Conservation (phyloP, 164 flowering plant species). For the Magnolia officinalis region DNA sequence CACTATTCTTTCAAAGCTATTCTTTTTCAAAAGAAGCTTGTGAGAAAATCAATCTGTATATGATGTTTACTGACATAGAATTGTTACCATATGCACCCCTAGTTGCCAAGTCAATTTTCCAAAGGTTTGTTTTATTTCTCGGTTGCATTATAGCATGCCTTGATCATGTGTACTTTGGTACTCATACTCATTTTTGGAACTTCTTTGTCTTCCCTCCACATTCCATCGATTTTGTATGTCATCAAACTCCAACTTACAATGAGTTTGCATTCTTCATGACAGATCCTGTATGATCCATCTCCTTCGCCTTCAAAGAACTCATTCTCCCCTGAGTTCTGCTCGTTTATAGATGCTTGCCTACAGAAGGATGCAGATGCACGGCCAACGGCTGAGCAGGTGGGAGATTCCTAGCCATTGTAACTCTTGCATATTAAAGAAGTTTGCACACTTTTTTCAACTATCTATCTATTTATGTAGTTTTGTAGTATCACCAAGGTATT, state of each 20-base stretch:
- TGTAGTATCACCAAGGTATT: not conserved
- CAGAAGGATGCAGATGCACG: slow-evolving; percentile 84
- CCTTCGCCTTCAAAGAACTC: slow-evolving; percentile 67
- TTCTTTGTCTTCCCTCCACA: not conserved
- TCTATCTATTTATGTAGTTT: not conserved
- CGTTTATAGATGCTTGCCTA: slow-evolving; percentile 85
- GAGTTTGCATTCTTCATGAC: slow-evolving; percentile 16
- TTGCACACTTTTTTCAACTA: not conserved
- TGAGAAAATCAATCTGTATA: too few relatives aligned
- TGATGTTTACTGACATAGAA: not conserved
- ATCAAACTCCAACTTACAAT: slow-evolving; percentile 1
- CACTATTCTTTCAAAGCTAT: too few relatives aligned
- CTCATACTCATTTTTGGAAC: too few relatives aligned
- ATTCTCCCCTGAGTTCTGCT: slow-evolving; percentile 88
- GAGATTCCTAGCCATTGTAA: not conserved
- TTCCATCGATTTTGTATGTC: not conserved
- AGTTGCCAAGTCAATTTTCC: not conserved
- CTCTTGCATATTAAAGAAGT: not conserved
- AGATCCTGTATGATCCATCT: slow-evolving; percentile 97
- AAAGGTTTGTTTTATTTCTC: too few relatives aligned
- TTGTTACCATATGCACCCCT: not conserved
- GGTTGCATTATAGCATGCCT: too few relatives aligned
- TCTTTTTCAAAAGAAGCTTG: too few relatives aligned
- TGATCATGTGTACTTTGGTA: too few relatives aligned
- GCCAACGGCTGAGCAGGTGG: slow-evolving; percentile 96